Evolutionary conservation across 2,329 filamentous ascomycete species (phyloP).

Genomic region (Diaporthe citri): DNA sequence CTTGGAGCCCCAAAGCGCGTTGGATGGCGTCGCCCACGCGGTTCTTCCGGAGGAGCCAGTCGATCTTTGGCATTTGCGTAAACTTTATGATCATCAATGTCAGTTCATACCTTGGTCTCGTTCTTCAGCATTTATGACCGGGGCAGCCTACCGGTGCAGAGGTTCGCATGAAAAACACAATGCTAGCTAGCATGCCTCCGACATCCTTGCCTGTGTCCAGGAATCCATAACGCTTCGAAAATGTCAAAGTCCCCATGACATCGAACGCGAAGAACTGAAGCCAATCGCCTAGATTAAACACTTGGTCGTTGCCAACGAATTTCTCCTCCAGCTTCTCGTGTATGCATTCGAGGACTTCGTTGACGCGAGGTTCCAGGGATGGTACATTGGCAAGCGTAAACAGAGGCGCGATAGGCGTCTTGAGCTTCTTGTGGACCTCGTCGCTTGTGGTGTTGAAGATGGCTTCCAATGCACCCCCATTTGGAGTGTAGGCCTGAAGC

Average conservation of each 20-base stretch:
- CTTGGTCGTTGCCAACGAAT: conserved; percentile 32
- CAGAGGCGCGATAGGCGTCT: conserved; percentile 45
- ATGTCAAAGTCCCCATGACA: conserved; percentile 48
- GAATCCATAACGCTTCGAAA: conserved; percentile 48
- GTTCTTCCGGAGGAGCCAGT: conserved; percentile 24
- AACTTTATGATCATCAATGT: background rate
- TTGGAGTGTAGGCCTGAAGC: conserved; percentile 43
- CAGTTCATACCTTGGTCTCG: background rate
- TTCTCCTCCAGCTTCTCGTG: conserved; percentile 42
- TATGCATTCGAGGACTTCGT: conserved; percentile 43
- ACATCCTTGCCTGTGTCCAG: conserved; percentile 48
- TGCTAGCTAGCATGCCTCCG: conserved; percentile 43
- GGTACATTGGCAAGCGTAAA: conserved; percentile 44
- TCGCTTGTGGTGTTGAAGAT: conserved; percentile 51
- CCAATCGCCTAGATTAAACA: conserved; percentile 44
- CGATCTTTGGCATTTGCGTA: conserved; percentile 19
- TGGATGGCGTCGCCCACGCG: conserved; percentile 12
- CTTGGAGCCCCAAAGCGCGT: conserved; percentile 22
- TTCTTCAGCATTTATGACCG: background rate
- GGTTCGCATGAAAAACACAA: conserved; percentile 44
- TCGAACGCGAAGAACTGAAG: conserved; percentile 52
- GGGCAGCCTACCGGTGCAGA: conserved; percentile 43
- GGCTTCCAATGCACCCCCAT: conserved; percentile 41
- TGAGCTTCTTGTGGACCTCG: conserved; percentile 46
- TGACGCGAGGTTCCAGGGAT: conserved; percentile 43